These are phyloP conservation scores for Aphanomyces cochlioides DNA, from an alignment of 352 stramenopile genomes.

Conservation along the genomic window DNA sequence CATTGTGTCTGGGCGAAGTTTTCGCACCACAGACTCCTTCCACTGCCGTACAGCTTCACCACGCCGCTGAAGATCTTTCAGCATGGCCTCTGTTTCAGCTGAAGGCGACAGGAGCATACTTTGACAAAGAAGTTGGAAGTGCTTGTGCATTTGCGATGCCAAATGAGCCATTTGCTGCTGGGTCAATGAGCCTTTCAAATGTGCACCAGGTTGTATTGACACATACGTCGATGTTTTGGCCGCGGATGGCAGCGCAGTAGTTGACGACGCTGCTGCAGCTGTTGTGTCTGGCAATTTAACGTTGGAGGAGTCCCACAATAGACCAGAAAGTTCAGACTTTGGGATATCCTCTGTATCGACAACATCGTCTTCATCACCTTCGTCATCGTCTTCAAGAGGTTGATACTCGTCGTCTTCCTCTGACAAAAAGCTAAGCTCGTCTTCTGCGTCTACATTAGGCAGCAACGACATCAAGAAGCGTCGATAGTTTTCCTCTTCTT, in stretches of 20 bases:
- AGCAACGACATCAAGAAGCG: conserved; percentile 75
- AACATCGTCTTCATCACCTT: conserved; percentile 53
- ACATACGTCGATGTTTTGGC: conserved; percentile 29
- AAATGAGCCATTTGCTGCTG: conserved; percentile 75
- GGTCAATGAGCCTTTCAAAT: conserved; percentile 43
- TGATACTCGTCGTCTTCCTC: conserved; percentile 84
- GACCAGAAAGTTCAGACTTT: conserved; percentile 74
- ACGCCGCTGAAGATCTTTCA: conserved; percentile 60
- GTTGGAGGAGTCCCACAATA: conserved; percentile 78
- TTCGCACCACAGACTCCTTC: conserved; percentile 62
- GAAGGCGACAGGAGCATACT: conserved; percentile 50
- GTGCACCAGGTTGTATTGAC: conserved; percentile 27
- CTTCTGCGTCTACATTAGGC: conserved; percentile 50
- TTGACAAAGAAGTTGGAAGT: conserved; percentile 79
- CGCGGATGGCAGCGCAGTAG: conserved; percentile 17
- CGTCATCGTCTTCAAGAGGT: conserved; percentile 65
- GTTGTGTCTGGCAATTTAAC: conserved; percentile 38
- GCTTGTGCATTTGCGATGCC: conserved; percentile 85
- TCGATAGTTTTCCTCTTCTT: conserved; percentile 71
- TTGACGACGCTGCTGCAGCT: neutral
- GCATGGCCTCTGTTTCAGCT: conserved; percentile 54
- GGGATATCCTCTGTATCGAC: conserved; percentile 44
- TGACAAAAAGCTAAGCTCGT: conserved; percentile 65
- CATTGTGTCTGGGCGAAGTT: conserved; percentile 38
- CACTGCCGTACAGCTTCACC: conserved; percentile 57